A percentile compares a stretch with the other conserved stretches of the same genome.
These are phyloP conservation scores for Aeschynomene evenia DNA, from an alignment of 306 rosid species.

Conservation along the genomic window DNA sequence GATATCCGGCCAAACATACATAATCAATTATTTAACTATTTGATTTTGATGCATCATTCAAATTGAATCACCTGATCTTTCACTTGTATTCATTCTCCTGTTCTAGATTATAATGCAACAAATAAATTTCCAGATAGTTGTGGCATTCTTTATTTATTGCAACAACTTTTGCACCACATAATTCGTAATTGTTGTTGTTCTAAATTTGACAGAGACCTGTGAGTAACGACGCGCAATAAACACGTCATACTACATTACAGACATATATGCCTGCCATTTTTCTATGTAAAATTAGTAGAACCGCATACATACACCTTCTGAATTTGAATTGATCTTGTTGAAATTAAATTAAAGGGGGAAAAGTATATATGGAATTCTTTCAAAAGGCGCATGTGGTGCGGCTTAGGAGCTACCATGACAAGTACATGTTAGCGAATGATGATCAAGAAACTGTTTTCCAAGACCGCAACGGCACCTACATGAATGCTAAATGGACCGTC, in stretches of 20 bases:
- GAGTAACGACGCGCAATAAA: background rate
- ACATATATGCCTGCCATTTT: background rate
- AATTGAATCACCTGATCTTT: background rate
- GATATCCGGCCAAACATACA: background rate
- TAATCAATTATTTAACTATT: background rate
- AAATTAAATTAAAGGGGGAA: no score
- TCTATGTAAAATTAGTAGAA: background rate
- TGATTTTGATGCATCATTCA: background rate
- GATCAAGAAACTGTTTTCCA: constrained; percentile 67
- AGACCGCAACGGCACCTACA: constrained; percentile 60
- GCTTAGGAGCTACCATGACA: constrained; percentile 74
- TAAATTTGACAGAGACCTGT: constrained; percentile 2
- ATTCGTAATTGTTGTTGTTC: background rate
- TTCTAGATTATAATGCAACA: background rate
- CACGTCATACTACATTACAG: background rate
- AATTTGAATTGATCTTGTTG: no score
- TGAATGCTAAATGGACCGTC: constrained; percentile 75
- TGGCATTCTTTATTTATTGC: background rate
- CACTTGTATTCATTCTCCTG: no score
- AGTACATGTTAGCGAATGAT: constrained; percentile 68
- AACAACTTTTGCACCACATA: constrained; percentile 23
- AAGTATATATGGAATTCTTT: constrained; percentile 87
- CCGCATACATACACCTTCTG: background rate
- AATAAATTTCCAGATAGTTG: background rate
- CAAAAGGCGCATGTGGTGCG: constrained; percentile 65